Percentiles rank a stretch among this genome's conserved stretches.
Conservation (phyloP, 2,329 filamentous ascomycete species). For the Alternaria rosae region DNA sequence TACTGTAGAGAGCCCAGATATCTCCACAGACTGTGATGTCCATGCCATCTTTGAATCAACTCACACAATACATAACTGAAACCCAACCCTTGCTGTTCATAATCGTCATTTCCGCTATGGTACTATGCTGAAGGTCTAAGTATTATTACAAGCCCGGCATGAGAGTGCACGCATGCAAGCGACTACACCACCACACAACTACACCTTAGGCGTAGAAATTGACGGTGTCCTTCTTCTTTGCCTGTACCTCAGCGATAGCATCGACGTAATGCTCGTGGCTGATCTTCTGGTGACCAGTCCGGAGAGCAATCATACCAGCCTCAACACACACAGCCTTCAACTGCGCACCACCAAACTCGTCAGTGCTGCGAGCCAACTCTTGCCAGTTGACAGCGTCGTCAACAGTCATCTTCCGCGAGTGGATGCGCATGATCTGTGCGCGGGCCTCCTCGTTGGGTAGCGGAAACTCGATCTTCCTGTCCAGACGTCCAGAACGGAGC, state of each 20-base stretch:
- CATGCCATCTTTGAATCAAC: neutral
- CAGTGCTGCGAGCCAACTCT: conserved; percentile 92
- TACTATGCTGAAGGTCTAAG: conserved; percentile 35
- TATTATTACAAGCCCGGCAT: conserved; percentile 44
- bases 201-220: conserved; percentile 51
- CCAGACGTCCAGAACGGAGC: conserved; percentile 87
- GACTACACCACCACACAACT: conserved; percentile 13
- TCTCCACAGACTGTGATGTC: neutral
- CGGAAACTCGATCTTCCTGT: conserved; percentile 98
- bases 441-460: conserved; percentile 97
- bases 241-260: conserved; percentile 86
- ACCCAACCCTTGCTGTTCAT: conserved; percentile 3
- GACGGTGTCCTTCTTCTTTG: conserved; percentile 87
- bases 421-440: conserved; percentile 96
- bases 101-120: conserved; percentile 23
- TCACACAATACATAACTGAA: neutral
- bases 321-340: conserved; percentile 98
- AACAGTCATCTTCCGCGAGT: conserved; percentile 97
- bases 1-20: neutral
- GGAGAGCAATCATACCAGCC: conserved; percentile 97
- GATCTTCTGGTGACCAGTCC: conserved; percentile 94
- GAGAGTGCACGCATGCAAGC: conserved; percentile 33
- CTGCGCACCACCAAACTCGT: conserved; percentile 98
- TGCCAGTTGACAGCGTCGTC: conserved; percentile 94
- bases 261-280: conserved; percentile 98